phyloP scores from a whole-genome alignment of 345 rosid genomes.

The Eutrema yunnanense region DNA sequence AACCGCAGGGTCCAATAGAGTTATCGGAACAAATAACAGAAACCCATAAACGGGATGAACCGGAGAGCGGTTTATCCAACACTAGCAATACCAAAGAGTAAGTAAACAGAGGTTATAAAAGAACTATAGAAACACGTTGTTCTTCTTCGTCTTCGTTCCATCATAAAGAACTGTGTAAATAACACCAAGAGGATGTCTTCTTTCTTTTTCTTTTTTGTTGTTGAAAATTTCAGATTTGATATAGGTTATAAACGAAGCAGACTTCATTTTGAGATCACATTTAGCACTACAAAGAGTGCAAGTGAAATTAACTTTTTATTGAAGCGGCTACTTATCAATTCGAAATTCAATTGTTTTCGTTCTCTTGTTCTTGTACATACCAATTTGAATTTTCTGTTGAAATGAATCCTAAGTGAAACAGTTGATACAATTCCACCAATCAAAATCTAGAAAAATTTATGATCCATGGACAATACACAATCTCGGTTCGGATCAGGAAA shows the following conservation, averaged over 20 bases:
- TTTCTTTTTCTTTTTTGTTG: not conserved
- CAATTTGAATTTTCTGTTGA: not conserved
- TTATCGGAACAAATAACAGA: constrained; percentile 26
- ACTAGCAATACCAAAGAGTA: constrained; percentile 23
- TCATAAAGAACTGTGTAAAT: constrained; percentile 20
- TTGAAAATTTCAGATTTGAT: not conserved
- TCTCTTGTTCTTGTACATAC: not conserved
- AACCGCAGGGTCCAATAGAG: constrained; percentile 53
- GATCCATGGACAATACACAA: not conserved
- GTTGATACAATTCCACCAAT: not conserved
- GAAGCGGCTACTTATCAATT: not conserved
- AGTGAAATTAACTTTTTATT: not conserved
- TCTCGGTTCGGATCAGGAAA: not conserved
- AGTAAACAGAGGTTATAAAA: constrained; percentile 9
- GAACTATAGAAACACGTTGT: constrained; percentile 14
- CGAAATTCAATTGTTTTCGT: not conserved
- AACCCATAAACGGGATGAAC: not conserved
- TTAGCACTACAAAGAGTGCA: constrained; percentile 4
- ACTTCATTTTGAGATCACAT: constrained; percentile 9
- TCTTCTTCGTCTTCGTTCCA: constrained; percentile 9
- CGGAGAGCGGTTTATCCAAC: not conserved
- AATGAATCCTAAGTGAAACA: not conserved
- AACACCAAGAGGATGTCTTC: constrained; percentile 9
- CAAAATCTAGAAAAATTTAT: not conserved
- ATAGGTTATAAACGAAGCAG: constrained; percentile 4